These are phyloP conservation scores for Blumeriella jaapii DNA, from an alignment of 2,329 filamentous ascomycete genomes.

Conservation along the genomic window DNA sequence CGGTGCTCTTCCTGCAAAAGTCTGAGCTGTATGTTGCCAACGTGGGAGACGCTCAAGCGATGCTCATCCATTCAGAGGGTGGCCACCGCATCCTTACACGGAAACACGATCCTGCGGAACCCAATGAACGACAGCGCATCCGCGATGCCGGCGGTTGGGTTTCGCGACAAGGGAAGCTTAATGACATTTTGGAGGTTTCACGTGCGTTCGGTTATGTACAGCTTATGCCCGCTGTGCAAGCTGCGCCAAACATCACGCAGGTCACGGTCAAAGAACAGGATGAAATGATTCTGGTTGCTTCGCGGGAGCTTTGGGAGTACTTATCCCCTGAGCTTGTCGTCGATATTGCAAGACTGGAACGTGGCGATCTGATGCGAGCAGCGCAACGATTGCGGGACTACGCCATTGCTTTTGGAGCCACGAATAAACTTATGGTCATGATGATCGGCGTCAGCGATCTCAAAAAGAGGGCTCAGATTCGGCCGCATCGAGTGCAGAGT, in stretches of 20 bases:
- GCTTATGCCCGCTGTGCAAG: slow-evolving; percentile 84
- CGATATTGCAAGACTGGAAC: slow-evolving; percentile 79
- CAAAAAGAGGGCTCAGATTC: slow-evolving; percentile 69
- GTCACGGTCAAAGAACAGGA: slow-evolving; percentile 75
- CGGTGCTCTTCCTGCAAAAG: slow-evolving; percentile 78
- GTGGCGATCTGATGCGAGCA: slow-evolving; percentile 84
- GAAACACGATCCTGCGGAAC: slow-evolving; percentile 88
- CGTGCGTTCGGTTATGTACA: slow-evolving; percentile 92
- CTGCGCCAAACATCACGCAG: slow-evolving; percentile 72
- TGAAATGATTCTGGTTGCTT: slow-evolving; percentile 86
- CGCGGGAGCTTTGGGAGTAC: slow-evolving; percentile 90
- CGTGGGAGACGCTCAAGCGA: slow-evolving; percentile 89
- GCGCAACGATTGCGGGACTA: slow-evolving; percentile 90
- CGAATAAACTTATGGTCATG: slow-evolving; percentile 97
- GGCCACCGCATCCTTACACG: slow-evolving; percentile 72
- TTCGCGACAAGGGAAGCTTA: slow-evolving; percentile 84
- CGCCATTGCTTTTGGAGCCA: slow-evolving; percentile 89
- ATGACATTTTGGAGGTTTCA: slow-evolving; percentile 83
- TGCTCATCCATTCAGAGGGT: slow-evolving; percentile 84
- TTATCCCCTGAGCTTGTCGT: slow-evolving; percentile 81
- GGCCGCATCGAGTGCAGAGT: slow-evolving; percentile 63
- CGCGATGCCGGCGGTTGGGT: slow-evolving; percentile 93
- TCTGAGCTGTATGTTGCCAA: slow-evolving; percentile 92
- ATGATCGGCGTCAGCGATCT: slow-evolving; percentile 88
- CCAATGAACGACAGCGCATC: slow-evolving; percentile 74